Percentiles rank a stretch among this genome's conserved stretches.
Evolutionary conservation across 2,329 filamentous ascomycete species (phyloP).

Genomic region (Lizonia empirigonia): DNA sequence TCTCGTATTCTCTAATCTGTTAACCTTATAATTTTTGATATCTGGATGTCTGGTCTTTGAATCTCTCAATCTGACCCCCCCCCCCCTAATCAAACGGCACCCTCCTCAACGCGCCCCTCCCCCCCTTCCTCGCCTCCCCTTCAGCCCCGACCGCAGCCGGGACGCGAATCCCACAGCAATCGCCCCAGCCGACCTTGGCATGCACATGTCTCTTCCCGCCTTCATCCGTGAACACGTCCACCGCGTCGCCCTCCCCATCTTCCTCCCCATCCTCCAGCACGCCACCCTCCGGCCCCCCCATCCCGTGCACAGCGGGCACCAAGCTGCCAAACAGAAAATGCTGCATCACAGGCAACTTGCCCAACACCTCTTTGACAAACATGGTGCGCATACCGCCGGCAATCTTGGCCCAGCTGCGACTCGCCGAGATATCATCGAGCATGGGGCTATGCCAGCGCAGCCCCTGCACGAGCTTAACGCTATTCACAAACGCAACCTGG

Average conservation of each 20-base stretch:
- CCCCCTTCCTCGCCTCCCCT: slow-evolving; percentile 81
- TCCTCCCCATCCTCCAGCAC: slow-evolving; percentile 55
- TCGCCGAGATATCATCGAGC: slow-evolving; percentile 94
- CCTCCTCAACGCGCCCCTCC: slow-evolving; percentile 65
- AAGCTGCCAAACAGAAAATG: slow-evolving; percentile 94
- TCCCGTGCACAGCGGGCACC: slow-evolving; percentile 78
- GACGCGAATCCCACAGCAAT: slow-evolving; percentile 97
- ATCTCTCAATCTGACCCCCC: too few species aligned
- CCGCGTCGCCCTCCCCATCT: slow-evolving; percentile 54
- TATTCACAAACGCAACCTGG: slow-evolving; percentile 93
- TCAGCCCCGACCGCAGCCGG: slow-evolving; percentile 92
- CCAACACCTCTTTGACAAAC: slow-evolving; percentile 91
- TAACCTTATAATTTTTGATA: too few species aligned
- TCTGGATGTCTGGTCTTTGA: too few species aligned
- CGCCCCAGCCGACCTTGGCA: slow-evolving; percentile 75
- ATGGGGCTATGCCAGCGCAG: slow-evolving; percentile 96
- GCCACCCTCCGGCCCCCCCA: slow-evolving; percentile 68
- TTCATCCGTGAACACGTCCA: slow-evolving; percentile 64
- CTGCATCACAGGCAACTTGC: slow-evolving; percentile 97
- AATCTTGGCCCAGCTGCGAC: slow-evolving; percentile 89
- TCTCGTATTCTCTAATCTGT: too few species aligned
- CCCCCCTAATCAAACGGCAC: slow-evolving; percentile 78
- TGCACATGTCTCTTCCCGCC: slow-evolving; percentile 74
- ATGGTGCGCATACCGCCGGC: slow-evolving; percentile 95
- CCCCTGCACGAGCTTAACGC: slow-evolving; percentile 93